A percentile compares a stretch with the other conserved stretches of the same genome.
These are phyloP conservation scores for Crithidia fasciculata DNA, from an alignment of 208 protist species.

Conservation along the genomic window DNA sequence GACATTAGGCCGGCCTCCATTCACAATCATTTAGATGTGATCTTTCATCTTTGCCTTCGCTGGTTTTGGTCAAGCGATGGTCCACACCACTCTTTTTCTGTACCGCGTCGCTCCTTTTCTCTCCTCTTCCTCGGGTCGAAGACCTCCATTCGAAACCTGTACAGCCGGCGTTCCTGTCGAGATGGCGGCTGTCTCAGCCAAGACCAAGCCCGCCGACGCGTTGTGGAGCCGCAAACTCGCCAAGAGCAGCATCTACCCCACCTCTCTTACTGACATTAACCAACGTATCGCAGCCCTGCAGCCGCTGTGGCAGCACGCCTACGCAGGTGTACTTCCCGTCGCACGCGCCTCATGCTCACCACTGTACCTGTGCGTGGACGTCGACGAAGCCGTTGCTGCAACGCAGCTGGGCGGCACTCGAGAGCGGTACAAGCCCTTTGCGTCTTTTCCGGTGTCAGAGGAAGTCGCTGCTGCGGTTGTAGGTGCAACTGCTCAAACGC, in stretches of 20 bases:
- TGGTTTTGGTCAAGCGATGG: too few species aligned
- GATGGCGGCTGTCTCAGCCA: neutral
- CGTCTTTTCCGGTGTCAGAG: conserved; percentile 34
- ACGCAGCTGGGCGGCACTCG: conserved; percentile 19
- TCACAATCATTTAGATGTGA: too few species aligned
- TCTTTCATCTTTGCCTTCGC: too few species aligned
- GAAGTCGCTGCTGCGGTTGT: conserved; percentile 45
- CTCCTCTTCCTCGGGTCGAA: neutral
- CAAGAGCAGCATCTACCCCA: conserved; percentile 28
- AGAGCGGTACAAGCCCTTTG: conserved; percentile 9
- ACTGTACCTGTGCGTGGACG: conserved; percentile 42
- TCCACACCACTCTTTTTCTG: too few species aligned
- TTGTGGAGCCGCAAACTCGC: conserved; percentile 16
- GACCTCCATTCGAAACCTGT: too few species aligned
- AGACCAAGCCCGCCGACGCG: neutral
- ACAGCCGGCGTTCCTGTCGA: too few species aligned
- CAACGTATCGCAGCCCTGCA: conserved; percentile 24
- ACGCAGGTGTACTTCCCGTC: conserved; percentile 34
- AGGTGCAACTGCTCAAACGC: conserved; percentile 28
- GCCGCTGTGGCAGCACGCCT: neutral
- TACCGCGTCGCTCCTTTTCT: neutral
- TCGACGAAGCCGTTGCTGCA: conserved; percentile 12
- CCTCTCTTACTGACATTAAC: conserved; percentile 13
- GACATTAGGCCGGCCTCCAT: too few species aligned
- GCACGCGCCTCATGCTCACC: conserved; percentile 43